Evolutionary conservation across 2,329 filamentous ascomycete species (phyloP).

Genomic region (Diaporthe nobilis): DNA sequence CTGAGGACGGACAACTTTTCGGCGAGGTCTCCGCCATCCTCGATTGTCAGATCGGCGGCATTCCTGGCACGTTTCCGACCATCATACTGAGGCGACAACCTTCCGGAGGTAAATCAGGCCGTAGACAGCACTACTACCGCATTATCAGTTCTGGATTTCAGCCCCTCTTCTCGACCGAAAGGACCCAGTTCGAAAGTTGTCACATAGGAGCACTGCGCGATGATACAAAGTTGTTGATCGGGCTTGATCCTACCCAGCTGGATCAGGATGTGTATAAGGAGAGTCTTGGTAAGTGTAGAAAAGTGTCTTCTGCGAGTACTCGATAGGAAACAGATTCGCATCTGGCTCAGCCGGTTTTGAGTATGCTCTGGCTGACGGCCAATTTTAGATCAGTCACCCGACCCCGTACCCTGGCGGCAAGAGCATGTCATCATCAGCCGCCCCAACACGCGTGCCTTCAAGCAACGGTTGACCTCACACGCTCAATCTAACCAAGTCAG

Average conservation of each 20-base stretch:
- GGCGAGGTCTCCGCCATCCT: neutral
- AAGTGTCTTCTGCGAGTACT: no score
- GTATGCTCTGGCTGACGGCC: neutral
- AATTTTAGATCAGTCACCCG: neutral
- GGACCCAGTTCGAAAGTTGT: neutral
- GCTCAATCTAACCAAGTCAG: neutral
- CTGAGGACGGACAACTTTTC: neutral
- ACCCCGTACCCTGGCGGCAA: neutral
- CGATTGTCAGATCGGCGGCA: neutral
- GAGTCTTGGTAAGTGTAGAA: neutral
- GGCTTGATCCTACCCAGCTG: neutral
- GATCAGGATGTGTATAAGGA: neutral
- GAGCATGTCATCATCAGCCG: neutral
- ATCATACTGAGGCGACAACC: neutral
- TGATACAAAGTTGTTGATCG: neutral
- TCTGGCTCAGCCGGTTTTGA: no score
- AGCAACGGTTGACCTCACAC: no score
- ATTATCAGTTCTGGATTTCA: neutral
- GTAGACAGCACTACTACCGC: neutral
- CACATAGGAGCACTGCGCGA: neutral
- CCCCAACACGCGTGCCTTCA: neutral
- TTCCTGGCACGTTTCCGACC: neutral
- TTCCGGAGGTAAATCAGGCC: neutral
- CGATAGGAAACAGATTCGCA: no score
- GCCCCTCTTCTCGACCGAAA: neutral